Evolutionary conservation across 768 basidiomycete genomes (phyloP), one percentile per base, ranked within the genome.

Genomic region (Hypholoma sublateritium): DNA sequence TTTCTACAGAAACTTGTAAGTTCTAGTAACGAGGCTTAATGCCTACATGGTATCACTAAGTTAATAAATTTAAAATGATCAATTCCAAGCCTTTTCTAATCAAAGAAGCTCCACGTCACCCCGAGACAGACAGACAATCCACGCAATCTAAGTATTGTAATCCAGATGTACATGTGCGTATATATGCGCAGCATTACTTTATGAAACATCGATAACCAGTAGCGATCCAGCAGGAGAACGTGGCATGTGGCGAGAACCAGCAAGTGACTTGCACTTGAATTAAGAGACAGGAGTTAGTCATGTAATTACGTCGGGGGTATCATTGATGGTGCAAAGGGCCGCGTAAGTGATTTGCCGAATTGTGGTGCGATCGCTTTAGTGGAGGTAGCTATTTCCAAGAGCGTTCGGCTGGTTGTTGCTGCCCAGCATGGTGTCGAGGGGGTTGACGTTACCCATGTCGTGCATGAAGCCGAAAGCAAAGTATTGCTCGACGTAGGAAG

Each of bases 381-480:
- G 70, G 66, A 87, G 74, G 76, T 84, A 87, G 34, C 57, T 50
- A 13, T 66, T 55, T 32, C 80, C 90, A 25, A 92, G 81, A 0
- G 59, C 61, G 19, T 75, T 89, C 22, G 85, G 87, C 24, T 62
- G 43, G 37, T 80, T 80, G 51, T 73, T 68, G 22, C 57, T 21
- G 17, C 56, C 67, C 72, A 91, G 76, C 39, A 93, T 74, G 34
- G 70, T 62, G 67, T 91, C 85, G 28, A 67, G 64, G 9, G 66
- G 56, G 72, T 85, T 83, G 62, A 92, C 87, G 49, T 79, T 77
- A 47, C 73, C 70, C 75, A 87, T 73, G 58, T 83, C 69, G 37
- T 74, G 64, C 80, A 89, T 83, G 35, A 48, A 58, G 88, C 91
- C 89, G 62, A 91, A 93, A 25, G 79, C 79, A 62, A 77, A 81